A percentile compares a stretch with the other conserved stretches of the same genome.
Evolutionary conservation across 441 rosid species (phyloP).

Genomic region (Cnidoscolus chayamansa): DNA sequence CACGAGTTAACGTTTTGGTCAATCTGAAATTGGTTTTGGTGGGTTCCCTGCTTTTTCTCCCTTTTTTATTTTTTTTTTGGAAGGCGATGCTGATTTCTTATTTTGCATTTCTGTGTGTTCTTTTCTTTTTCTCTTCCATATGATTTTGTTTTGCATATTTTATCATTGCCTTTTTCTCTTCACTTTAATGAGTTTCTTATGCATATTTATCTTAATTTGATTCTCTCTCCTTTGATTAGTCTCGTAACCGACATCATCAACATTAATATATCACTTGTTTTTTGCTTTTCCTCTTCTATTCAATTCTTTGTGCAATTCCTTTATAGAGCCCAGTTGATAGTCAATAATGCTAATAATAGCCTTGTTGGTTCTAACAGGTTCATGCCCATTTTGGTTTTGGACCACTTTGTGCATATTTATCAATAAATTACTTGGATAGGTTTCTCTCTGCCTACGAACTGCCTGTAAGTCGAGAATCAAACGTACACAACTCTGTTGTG

Average conservation of each 20-base stretch:
- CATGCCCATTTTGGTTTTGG: conserved; percentile 64
- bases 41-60: conserved; percentile 23
- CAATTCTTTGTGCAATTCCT: conserved; percentile 20
- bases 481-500: background rate
- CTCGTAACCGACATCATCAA: background rate
- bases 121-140: background rate
- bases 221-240: conserved; percentile 21
- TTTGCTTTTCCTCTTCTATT: conserved; percentile 17
- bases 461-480: conserved; percentile 45
- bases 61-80: conserved; percentile 6
- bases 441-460: conserved; percentile 61
- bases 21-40: conserved; percentile 27
- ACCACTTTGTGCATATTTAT: conserved; percentile 56
- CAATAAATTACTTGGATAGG: conserved; percentile 68
- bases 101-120: conserved; percentile 14
- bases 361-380: conserved; percentile 43
- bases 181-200: conserved; percentile 4
- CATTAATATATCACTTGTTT: conserved; percentile 4
- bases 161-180: conserved; percentile 10
- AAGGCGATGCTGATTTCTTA: conserved; percentile 22
- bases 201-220: conserved; percentile 22
- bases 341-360: conserved; percentile 23
- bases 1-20: background rate
- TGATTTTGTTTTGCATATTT: conserved; percentile 10
- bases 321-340: conserved; percentile 20